phyloP scores from a whole-genome alignment of 495 filamentous ascomycete species.

The Astrocystis sublimbata region DNA sequence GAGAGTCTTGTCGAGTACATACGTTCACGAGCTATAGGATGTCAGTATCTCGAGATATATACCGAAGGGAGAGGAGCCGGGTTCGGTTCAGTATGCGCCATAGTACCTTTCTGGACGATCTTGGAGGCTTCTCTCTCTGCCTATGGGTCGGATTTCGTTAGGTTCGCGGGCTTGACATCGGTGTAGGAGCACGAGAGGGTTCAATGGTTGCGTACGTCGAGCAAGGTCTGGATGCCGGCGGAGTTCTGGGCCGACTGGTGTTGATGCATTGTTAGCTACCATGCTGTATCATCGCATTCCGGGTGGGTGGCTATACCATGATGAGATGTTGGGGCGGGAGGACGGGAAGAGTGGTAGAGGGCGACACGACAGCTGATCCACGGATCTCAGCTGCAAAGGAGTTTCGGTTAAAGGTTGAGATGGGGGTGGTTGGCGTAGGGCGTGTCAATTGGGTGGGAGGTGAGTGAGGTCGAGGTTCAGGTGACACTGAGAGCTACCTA shows the following conservation, averaged over 20 bases:
- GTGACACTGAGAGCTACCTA: neutral
- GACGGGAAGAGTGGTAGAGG: neutral
- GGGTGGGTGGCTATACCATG: slow-evolving; percentile 22
- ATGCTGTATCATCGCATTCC: neutral
- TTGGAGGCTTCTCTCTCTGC: slow-evolving; percentile 98
- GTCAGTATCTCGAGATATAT: neutral
- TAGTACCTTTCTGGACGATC: slow-evolving; percentile 92
- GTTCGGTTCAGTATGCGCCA: neutral
- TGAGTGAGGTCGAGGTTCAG: neutral
- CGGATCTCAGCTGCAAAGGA: neutral
- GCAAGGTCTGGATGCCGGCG: slow-evolving; percentile 94
- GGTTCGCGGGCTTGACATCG: neutral
- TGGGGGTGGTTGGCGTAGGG: neutral
- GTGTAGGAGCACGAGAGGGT: neutral
- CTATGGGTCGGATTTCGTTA: slow-evolving; percentile 47
- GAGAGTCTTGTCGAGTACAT: slow-evolving; percentile 17
- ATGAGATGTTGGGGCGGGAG: slow-evolving; percentile 42
- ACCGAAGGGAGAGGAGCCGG: slow-evolving; percentile 22
- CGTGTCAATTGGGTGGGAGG: slow-evolving; percentile 4
- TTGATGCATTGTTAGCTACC: slow-evolving; percentile 24
- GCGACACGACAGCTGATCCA: neutral
- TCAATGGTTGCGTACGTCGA: slow-evolving; percentile 81
- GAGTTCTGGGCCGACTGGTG: slow-evolving; percentile 94
- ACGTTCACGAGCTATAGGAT: slow-evolving; percentile 43
- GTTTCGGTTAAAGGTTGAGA: neutral